Conservation (phyloP, 1,284 basidiomycete genomes). For the Salmacisia buchloeana region DNA sequence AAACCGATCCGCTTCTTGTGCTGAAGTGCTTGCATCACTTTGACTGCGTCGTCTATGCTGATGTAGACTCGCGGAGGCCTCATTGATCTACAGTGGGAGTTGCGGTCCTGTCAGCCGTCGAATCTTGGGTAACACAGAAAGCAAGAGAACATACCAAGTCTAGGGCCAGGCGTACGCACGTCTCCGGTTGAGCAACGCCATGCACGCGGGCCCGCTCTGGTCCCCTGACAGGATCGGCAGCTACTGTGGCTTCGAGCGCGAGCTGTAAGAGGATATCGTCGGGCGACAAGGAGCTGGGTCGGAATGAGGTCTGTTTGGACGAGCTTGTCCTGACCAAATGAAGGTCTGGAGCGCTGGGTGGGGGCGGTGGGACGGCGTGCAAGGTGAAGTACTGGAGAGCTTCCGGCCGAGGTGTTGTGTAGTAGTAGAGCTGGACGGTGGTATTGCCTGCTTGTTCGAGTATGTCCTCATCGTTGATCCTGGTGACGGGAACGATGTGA, state of each 20-base stretch:
- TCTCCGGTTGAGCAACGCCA: not conserved
- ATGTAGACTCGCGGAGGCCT: not conserved
- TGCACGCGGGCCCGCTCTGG: constrained; percentile 26
- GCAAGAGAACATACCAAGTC: not conserved
- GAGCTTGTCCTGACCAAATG: constrained; percentile 13
- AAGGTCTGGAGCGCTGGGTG: constrained; percentile 15
- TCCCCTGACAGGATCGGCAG: constrained; percentile 33
- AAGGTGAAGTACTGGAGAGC: constrained; percentile 61
- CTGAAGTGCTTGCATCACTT: too few species aligned
- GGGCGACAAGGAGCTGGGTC: constrained; percentile 3
- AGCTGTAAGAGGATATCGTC: constrained; percentile 19
- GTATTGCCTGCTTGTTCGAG: not conserved
- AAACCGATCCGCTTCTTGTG: too few species aligned
- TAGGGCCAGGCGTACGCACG: not conserved
- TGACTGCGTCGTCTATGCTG: constrained; percentile 1
- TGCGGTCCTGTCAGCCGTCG: too few species aligned
- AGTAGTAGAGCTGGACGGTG: constrained; percentile 52
- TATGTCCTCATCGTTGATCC: not conserved
- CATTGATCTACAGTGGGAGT: not conserved
- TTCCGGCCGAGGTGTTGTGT: constrained; percentile 55
- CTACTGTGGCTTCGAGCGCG: constrained; percentile 21
- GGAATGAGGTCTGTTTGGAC: not conserved
- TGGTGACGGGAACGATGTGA: not conserved
- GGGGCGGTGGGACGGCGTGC: constrained; percentile 50
- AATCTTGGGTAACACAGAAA: not conserved